Percentiles rank a stretch among this genome's conserved stretches.
phyloP scores from a whole-genome alignment of 1,284 basidiomycete genomes.

The Cutaneotrichosporon daszewskae region DNA sequence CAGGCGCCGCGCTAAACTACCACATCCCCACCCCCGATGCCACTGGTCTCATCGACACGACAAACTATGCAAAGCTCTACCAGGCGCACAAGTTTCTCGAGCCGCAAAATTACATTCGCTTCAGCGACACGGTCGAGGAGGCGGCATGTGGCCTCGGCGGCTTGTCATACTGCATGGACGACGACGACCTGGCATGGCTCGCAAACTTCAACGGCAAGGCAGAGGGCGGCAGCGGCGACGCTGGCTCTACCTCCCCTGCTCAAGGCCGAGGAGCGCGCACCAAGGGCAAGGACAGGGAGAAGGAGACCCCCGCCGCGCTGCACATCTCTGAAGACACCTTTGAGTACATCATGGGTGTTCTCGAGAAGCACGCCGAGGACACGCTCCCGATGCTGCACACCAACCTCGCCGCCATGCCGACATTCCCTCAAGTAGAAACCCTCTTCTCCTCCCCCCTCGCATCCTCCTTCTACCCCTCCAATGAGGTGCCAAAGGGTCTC shows the following conservation, averaged over 20 bases:
- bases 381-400: conserved; percentile 85
- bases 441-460: conserved; percentile 59
- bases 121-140: conserved; percentile 86
- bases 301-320: conserved; percentile 46
- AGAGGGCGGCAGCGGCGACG: conserved; percentile 64
- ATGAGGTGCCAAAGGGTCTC: conserved; percentile 58
- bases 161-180: conserved; percentile 80
- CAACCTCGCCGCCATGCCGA: conserved; percentile 56
- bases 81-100: conserved; percentile 65
- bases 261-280: conserved; percentile 42
- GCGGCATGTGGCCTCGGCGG: conserved; percentile 45
- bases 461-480: conserved; percentile 59
- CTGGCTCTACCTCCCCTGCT: conserved; percentile 52
- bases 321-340: conserved; percentile 81
- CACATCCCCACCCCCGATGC: conserved; percentile 91
- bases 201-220: conserved; percentile 84
- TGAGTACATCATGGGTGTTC: conserved; percentile 89
- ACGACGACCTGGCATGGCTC: conserved; percentile 92
- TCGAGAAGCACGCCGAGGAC: conserved; percentile 87
- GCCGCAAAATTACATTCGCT: conserved; percentile 72
- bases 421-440: conserved; percentile 72
- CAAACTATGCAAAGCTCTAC: conserved; percentile 62
- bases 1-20: conserved; percentile 50
- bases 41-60: conserved; percentile 66
- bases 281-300: conserved; percentile 47